Percentiles rank a stretch among this genome's conserved stretches.
Conservation (phyloP, 495 filamentous ascomycete genomes). For the Tuber magnatum region DNA sequence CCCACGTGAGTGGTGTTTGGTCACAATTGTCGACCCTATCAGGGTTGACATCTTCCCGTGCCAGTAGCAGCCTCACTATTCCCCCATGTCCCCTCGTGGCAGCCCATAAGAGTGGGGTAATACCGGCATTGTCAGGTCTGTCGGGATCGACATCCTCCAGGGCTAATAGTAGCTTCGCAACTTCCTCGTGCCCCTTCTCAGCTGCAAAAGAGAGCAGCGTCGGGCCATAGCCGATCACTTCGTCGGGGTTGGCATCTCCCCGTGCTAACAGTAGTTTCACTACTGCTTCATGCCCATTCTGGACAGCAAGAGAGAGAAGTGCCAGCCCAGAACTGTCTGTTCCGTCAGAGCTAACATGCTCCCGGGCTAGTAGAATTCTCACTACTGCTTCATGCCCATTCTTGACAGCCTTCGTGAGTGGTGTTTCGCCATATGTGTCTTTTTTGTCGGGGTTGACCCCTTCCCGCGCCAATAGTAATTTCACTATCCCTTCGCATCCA, state of each 20-base stretch:
- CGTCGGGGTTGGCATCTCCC: slow-evolving; percentile 12
- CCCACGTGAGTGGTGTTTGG: neutral
- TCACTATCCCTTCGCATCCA: neutral
- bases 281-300: neutral
- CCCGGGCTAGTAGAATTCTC: slow-evolving; percentile 25
- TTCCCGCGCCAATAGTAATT: neutral
- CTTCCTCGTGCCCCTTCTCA: no score
- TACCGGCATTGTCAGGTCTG: no score
- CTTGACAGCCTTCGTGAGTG: slow-evolving; percentile 37
- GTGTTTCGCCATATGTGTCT: slow-evolving; percentile 24
- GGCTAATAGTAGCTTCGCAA: no score
- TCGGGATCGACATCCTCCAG: no score
- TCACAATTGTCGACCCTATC: neutral
- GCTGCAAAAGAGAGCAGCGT: no score
- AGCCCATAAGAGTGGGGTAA: no score
- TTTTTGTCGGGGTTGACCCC: neutral
- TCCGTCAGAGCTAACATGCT: slow-evolving; percentile 13
- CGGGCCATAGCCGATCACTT: slow-evolving; percentile 31
- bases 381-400: slow-evolving; percentile 39
- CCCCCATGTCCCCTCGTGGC: no score
- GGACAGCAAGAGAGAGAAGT: slow-evolving; percentile 39
- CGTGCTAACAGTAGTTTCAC: neutral
- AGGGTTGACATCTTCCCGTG: neutral
- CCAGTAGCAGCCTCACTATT: no score
- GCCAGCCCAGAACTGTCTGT: slow-evolving; percentile 23